A percentile compares a stretch with the other conserved stretches of the same genome.
These are phyloP conservation scores for Mycena sp. DNA, from an alignment of 1,284 basidiomycete species.

Conservation along the genomic window DNA sequence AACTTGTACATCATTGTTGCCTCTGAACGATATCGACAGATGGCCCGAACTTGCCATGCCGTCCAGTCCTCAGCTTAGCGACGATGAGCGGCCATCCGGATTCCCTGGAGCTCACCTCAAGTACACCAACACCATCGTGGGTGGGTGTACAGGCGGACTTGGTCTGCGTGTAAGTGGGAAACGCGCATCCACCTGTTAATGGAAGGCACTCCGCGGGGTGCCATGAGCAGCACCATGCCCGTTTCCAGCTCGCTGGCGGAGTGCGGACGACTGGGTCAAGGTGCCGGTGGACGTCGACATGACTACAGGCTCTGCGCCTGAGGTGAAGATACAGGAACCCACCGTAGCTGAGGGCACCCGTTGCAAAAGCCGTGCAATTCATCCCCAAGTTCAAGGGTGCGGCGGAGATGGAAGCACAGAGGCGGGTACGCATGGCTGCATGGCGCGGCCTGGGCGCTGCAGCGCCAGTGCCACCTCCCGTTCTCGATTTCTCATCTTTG, in stretches of 20 bases:
- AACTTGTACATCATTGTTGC: conserved; percentile 87
- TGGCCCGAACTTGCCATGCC: conserved; percentile 87
- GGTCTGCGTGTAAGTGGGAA: conserved; percentile 78
- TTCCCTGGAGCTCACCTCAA: conserved; percentile 73
- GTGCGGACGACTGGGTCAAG: too few relatives aligned
- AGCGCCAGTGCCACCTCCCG: conserved; percentile 41
- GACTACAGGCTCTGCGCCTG: conserved; percentile 32
- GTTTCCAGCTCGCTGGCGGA: conserved; percentile 21
- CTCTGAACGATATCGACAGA: conserved; percentile 78
- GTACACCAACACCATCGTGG: conserved; percentile 90
- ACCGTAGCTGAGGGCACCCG: conserved; percentile 48
- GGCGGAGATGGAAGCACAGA: conserved; percentile 79
- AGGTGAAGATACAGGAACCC: conserved; percentile 49
- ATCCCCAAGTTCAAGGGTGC: conserved; percentile 79
- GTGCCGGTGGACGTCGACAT: conserved; percentile 13
- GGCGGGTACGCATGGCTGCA: conserved; percentile 69
- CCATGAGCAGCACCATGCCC: conserved; percentile 1
- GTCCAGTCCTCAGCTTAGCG: conserved; percentile 73
- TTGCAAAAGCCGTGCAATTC: conserved; percentile 64
- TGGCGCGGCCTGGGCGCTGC: conserved; percentile 54
- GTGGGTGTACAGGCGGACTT: conserved; percentile 64
- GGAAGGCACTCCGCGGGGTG: conserved; percentile 36
- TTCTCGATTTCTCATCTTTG: conserved; percentile 63
- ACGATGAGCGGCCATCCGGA: conserved; percentile 68
- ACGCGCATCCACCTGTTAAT: conserved; percentile 56